Conservation (phyloP, 1,284 basidiomycete genomes). For the Boletus hoseneyae region DNA sequence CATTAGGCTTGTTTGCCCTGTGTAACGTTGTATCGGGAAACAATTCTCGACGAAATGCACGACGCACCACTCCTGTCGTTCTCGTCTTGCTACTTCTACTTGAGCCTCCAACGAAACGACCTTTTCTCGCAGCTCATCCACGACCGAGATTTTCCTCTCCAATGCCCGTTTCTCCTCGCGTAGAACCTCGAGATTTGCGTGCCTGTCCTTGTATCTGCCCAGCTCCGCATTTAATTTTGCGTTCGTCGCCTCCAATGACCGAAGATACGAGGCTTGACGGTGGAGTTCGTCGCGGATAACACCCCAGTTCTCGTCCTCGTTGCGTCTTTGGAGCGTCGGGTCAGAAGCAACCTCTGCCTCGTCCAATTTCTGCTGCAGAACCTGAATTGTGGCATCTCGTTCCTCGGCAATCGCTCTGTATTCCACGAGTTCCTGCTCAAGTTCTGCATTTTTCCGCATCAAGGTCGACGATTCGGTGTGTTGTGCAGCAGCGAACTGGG, state of each 20-base stretch:
- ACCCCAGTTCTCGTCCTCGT: constrained; percentile 49
- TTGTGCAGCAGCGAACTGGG: constrained; percentile 46
- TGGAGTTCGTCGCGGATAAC: constrained; percentile 62
- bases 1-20: constrained; percentile 41
- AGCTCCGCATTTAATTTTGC: constrained; percentile 55
- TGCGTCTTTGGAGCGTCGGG: constrained; percentile 20
- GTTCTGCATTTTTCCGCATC: constrained; percentile 39
- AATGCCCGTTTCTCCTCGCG: constrained; percentile 71
- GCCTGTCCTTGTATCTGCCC: constrained; percentile 47
- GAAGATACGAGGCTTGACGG: constrained; percentile 58
- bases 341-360: constrained; percentile 34
- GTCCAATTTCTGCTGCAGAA: constrained; percentile 48
- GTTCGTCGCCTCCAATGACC: constrained; percentile 63
- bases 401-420: constrained; percentile 41
- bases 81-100: constrained; percentile 51
- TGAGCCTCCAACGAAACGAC: constrained; percentile 60
- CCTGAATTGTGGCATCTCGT: constrained; percentile 39
- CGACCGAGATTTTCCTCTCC: constrained; percentile 50
- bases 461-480: constrained; percentile 48
- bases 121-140: constrained; percentile 57
- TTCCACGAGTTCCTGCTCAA: constrained; percentile 45
- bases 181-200: constrained; percentile 64
- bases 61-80: constrained; percentile 53
- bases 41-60: not conserved
- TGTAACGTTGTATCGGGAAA: not conserved